Evolutionary conservation across 2,329 filamentous ascomycete species (phyloP), one percentile per base, ranked within the genome.

Genomic region (Fusarium newnesense): DNA sequence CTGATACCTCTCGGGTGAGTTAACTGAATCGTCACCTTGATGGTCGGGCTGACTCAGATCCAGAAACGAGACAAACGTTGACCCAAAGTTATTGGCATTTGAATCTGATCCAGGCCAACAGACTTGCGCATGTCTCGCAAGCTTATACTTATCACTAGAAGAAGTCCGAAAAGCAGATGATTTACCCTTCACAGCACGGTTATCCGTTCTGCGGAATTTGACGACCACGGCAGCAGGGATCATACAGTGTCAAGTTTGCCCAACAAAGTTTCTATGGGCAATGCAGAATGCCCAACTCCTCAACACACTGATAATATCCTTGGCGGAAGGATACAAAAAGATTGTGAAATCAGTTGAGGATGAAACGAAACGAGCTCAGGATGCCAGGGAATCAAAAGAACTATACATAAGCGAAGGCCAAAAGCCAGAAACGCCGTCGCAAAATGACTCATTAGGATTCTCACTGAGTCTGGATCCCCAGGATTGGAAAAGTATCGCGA

Each of bases 251-350:
- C 53, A 59, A 26, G 65, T 77, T 2, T 78, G 76, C 26, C 76
- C 76, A 1, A 76, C 72, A 0, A 62, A 74, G 30, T 78, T 78
- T 11, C 59, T 77, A 13, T 78, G 76, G 76, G 76, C 76, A 3
- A 78, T 78, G 76, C 76, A 78, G 39, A 78, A 78, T 18, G 71
- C 75, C 5, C 76, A 78, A 44, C 58, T 78, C 1, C 67, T 78
- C 4, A 78, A 76, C 16, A 78, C 76, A 0, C 63, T 78, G 3
- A 70, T 78, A 2, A 52, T 75, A 16, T 78, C 76, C 5, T 68
- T 78, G 9, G 76, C 76, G 1, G 76, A 78, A 54, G 71, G 67
- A 19, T 78, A 75, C 7, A 77, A 73, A 52, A 77, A 71, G 63
- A 64, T 77, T 24, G 54, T 74, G 5, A 52, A 69, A 4, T 75